phyloP scores from a whole-genome alignment of 140 eudicot genomes.

The Senecio squalidus region DNA sequence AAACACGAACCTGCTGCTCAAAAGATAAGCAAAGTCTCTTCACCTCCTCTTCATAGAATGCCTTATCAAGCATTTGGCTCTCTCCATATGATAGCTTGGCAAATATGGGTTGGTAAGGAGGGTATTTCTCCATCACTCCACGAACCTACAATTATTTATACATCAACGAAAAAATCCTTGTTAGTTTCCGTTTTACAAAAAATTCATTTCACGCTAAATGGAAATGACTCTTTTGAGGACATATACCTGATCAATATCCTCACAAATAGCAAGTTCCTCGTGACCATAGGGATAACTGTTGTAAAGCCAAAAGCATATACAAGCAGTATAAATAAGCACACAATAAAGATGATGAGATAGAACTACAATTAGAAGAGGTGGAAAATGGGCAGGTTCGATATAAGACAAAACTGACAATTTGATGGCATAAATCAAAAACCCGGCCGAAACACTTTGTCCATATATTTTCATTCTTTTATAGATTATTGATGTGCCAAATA shows the following conservation, averaged over 20 bases:
- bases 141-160: constrained; percentile 86
- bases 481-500: too few species aligned
- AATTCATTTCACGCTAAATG: not conserved
- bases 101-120: constrained; percentile 89
- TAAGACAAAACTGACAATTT: too few species aligned
- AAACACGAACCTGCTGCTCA: constrained; percentile 91
- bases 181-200: too few species aligned
- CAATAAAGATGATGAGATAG: not conserved
- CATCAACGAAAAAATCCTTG: too few species aligned
- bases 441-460: too few species aligned
- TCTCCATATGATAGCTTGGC: constrained; percentile 87
- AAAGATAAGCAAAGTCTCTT: constrained; percentile 87
- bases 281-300: constrained; percentile 92
- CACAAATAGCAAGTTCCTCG: constrained; percentile 92
- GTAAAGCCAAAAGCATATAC: constrained; percentile 5
- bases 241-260: constrained; percentile 90
- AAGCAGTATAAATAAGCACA: not conserved
- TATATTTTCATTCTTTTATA: too few species aligned
- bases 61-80: constrained; percentile 98
- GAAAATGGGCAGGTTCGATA: too few species aligned
- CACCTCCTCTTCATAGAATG: constrained; percentile 94
- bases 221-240: constrained; percentile 9
- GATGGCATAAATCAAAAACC: too few species aligned
- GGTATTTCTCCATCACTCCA: constrained; percentile 90
- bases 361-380: too few species aligned